These are phyloP conservation scores for Stachybotrys echinatus DNA, from an alignment of 2,329 filamentous ascomycete genomes.

Conservation along the genomic window DNA sequence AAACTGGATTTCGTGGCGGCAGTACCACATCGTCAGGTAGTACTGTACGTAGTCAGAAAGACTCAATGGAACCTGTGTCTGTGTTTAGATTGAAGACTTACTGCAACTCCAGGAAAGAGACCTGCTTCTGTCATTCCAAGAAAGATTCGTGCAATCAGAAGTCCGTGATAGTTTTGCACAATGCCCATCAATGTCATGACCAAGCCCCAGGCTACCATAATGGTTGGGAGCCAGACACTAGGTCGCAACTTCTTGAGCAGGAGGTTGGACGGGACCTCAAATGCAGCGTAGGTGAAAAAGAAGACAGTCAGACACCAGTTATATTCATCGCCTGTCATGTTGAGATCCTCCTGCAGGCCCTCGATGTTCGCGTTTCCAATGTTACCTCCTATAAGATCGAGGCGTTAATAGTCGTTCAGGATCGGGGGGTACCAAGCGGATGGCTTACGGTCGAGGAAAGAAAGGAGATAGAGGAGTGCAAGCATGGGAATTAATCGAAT, in stretches of 20 bases:
- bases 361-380: conserved; percentile 63
- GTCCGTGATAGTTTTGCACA: conserved; percentile 41
- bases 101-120: conserved; percentile 58
- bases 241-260: conserved; percentile 70
- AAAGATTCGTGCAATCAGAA: conserved; percentile 47
- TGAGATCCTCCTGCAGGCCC: conserved; percentile 43
- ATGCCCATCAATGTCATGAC: conserved; percentile 49
- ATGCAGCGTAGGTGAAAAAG: conserved; percentile 72
- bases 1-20: conserved; percentile 48
- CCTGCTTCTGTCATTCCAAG: conserved; percentile 64
- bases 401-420: not conserved
- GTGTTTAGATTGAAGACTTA: conserved; percentile 13
- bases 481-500: conserved; percentile 54
- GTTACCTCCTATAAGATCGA: conserved; percentile 43
- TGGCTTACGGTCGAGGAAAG: conserved; percentile 56
- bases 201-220: conserved; percentile 60
- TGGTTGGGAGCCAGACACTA: conserved; percentile 67
- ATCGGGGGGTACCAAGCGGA: not conserved
- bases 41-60: conserved; percentile 23
- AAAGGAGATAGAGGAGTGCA: conserved; percentile 62
- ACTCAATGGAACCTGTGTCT: too few species aligned
- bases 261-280: conserved; percentile 73
- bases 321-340: conserved; percentile 62
- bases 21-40: conserved; percentile 55
- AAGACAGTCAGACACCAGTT: conserved; percentile 68